phyloP scores from a whole-genome alignment of 768 basidiomycete species.

The Termitomyces sp. region DNA sequence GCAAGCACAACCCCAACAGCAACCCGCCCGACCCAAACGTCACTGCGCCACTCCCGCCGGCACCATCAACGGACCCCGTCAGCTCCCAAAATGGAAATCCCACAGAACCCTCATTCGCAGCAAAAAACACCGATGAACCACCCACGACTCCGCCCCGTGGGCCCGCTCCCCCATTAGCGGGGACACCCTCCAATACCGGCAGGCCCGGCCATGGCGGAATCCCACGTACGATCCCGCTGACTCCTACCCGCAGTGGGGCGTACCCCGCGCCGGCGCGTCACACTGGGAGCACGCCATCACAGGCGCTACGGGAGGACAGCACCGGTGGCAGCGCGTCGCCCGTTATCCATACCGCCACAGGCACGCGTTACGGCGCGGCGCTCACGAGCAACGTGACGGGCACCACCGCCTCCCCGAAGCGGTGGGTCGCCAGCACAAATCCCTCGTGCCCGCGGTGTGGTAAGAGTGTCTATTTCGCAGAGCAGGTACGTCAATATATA shows the following conservation, averaged over 20 bases:
- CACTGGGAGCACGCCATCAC: conserved; percentile 7
- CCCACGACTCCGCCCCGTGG: neutral
- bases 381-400: conserved; percentile 39
- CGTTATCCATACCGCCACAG: conserved; percentile 43
- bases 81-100: neutral
- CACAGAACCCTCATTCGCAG: neutral
- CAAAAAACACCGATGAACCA: neutral
- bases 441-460: conserved; percentile 67
- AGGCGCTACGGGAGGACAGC: neutral
- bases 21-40: neutral
- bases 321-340: conserved; percentile 16
- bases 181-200: conserved; percentile 39
- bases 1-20: conserved; percentile 11
- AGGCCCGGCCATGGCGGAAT: conserved; percentile 42
- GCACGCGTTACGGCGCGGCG: conserved; percentile 64
- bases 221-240: conserved; percentile 54
- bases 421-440: conserved; percentile 44
- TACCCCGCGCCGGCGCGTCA: conserved; percentile 10
- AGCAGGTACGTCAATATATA: conserved; percentile 48
- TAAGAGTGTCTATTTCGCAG: conserved; percentile 83
- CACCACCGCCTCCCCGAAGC: conserved; percentile 38
- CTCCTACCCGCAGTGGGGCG: conserved; percentile 26
- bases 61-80: conserved; percentile 22
- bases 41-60: conserved; percentile 17
- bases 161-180: neutral